Evolutionary conservation across 352 stramenopile genomes (phyloP), one percentile per base, ranked within the genome.

Genomic region (Globisporangium polare): DNA sequence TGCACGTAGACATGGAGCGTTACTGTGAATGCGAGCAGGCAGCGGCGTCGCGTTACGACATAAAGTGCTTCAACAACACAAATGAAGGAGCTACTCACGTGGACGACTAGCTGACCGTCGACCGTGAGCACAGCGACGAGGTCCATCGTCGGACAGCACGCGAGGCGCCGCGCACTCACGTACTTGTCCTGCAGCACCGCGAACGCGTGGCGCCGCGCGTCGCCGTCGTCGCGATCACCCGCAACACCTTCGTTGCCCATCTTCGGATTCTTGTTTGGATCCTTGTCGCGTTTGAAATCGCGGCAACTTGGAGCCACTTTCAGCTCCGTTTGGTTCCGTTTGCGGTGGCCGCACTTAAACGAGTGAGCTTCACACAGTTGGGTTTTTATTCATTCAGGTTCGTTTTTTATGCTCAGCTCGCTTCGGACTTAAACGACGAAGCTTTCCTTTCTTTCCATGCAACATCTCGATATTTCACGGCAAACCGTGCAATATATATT

Each of bases 121-220:
- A 71, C 67, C 8, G 81, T 92, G 39, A 93, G 61, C 15, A 92
- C 63, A 2, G 83, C 85, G 29, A 94, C 53, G 26, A 92, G 72
- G 62, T 93, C 86, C 86, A 94, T 94, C 9, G 78, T 85, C 12
- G 85, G 80, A 27, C 85, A 92, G 53, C 81, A 92, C 13, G 57
- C 63, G 2, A 94, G 60, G 0, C 62, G 64, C 17, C 71, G 57
- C 15, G 83, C 82, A 49, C 67, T 71, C 62, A 86, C 75, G 43
- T 75, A 89, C 57, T 89, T 87, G 6, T 92, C 83, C 61, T 91
- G 83, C 51, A 94, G 71, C 70, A 84, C 66, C 55, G 79, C 76
- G 55, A 89, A 92, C 53, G 73, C 69, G 9, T 46, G 50, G n/a
- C 22, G 45, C 33, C 9, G 45, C 35, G 33, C 29, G 24, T 56